Base-by-base conservation (phyloP, 1,284 basidiomycete species). In the Coniferiporia sulphurascens region DNA sequence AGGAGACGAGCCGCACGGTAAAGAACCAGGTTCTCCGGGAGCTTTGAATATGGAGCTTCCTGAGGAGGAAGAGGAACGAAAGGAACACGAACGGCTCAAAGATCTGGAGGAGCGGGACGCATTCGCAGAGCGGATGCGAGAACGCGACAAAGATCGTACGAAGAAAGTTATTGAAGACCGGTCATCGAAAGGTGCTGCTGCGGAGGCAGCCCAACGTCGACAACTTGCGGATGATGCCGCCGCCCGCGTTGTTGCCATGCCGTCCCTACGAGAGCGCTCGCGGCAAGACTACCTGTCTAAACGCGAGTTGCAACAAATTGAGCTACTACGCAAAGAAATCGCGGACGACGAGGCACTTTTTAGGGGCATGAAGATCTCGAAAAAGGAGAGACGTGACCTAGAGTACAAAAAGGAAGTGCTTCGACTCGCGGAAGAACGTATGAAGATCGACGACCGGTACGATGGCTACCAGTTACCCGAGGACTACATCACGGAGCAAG, bases 401-500 rank as follows among this genome's bases (percentile, higher is more conserved):
- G 93, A 95, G 27, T 82, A 87, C 66, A 98, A 98, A 78, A 97
- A 95, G 74, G 92, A 98, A 69, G 81, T 98, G 8, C 76, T 99
- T 17, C 82, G 84, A 51, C 82, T 99, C 35, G 95, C 97, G 60
- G 95, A 99, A 73, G 95, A 96, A 70, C 85, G 95, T 19, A 80
- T 95, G 63, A 88, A 86, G 69, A 97, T 99, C 63, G 92, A 95
- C 70, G 95, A 97, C 76, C 91, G 93, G 63, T 92, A 83, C 72
- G 95, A 97, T 63, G 95, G 95, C 4, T 98, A 98, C 68, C 89
- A 90, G 75, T 81, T 97, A 43, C 95, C 95, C 0, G 95, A 97
- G 67, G 96, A 99, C 74, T 99, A 99, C 70, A 83, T 98, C 67
- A 99, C 96, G 0, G 96, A 98, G 69, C 93, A 98, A 72, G 97